Evolutionary conservation across 306 rosid species (phyloP).

Genomic region (Ammopiptanthus mongolicus): DNA sequence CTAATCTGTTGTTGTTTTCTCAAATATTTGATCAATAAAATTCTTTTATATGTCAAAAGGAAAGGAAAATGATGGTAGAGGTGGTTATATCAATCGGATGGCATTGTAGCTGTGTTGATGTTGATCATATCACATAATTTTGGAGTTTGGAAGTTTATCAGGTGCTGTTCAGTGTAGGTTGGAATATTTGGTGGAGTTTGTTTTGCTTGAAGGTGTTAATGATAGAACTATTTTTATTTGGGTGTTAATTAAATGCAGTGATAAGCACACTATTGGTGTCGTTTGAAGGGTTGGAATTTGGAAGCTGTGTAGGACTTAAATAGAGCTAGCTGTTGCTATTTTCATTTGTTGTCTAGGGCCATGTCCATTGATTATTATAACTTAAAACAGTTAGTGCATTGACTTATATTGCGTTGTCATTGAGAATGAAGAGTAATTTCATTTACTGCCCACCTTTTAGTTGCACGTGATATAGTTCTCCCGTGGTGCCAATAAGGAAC

Average conservation of each 20-base stretch:
- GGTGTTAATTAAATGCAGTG: neutral
- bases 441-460: neutral
- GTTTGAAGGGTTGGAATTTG: neutral
- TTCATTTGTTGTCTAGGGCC: neutral
- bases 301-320: neutral
- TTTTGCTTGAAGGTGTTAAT: slow-evolving; percentile 5
- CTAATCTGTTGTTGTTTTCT: neutral
- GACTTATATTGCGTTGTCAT: neutral
- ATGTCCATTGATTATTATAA: neutral
- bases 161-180: neutral
- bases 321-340: neutral
- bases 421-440: neutral
- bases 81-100: neutral
- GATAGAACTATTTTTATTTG: neutral
- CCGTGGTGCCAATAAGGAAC: neutral
- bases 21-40: neutral
- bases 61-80: neutral
- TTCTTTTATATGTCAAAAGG: neutral
- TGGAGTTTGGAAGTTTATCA: neutral
- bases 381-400: neutral
- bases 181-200: neutral
- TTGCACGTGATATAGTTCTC: neutral
- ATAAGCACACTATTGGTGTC: neutral
- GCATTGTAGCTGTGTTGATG: neutral
- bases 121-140: neutral